A percentile compares a stretch with the other conserved stretches of the same genome.
Conservation (phyloP, 371 early-diverging fungal genomes). For the Fennellomyces sp. region DNA sequence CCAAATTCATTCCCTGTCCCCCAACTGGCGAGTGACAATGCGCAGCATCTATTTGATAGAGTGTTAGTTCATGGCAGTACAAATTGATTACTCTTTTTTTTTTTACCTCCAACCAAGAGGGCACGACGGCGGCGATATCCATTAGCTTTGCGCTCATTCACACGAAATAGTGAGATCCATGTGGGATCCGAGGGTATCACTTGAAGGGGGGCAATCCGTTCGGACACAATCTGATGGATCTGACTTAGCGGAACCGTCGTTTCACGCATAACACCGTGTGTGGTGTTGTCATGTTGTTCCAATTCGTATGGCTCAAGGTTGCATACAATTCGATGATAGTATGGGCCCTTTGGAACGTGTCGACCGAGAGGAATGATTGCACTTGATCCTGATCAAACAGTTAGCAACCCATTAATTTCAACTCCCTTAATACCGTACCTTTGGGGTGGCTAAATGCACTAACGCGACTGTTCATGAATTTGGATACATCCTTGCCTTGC, state of each 20-base stretch:
- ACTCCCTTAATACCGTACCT: neutral
- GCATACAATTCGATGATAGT: conserved; percentile 2
- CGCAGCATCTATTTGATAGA: conserved; percentile 32
- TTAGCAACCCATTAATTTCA: neutral
- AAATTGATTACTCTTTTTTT: neutral
- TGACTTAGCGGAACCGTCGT: neutral
- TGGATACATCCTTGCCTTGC: conserved; percentile 9
- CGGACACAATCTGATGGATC: conserved; percentile 2
- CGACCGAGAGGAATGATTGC: conserved; percentile 14
- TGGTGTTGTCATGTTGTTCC: neutral
- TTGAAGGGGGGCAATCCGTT: conserved; percentile 8
- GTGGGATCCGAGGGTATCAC: conserved; percentile 6
- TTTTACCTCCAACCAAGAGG: conserved; percentile 42
- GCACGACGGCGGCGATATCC: conserved; percentile 34
- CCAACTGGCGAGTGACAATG: conserved; percentile 51
- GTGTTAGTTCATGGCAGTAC: too few species aligned
- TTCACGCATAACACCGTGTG: conserved; percentile 5
- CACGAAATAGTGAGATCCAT: conserved; percentile 32
- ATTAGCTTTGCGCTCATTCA: conserved; percentile 49
- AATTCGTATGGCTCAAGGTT: conserved; percentile 15
- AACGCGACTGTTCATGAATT: conserved; percentile 7
- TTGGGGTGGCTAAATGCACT: conserved; percentile 6
- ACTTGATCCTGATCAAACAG: neutral
- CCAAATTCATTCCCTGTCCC: conserved; percentile 49
- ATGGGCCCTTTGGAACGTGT: neutral